phyloP scores from a whole-genome alignment of 148 eudicot genomes.

The Dianthus caryophyllus region DNA sequence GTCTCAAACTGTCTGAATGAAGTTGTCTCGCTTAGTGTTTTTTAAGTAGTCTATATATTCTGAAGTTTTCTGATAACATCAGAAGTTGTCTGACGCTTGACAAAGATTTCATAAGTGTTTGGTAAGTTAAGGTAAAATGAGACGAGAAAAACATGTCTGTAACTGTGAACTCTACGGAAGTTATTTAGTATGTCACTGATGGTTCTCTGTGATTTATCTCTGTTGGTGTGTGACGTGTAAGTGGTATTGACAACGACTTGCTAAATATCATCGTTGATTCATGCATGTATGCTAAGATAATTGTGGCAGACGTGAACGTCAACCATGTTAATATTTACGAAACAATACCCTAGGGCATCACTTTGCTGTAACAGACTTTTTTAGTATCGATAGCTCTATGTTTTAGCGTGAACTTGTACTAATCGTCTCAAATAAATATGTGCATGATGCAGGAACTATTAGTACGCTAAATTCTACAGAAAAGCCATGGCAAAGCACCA shows the following conservation, averaged over 20 bases:
- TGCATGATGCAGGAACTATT: slow-evolving; percentile 16
- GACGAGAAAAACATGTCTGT: too few relatives aligned
- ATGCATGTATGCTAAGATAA: background rate
- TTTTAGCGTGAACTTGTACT: background rate
- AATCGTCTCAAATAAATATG: background rate
- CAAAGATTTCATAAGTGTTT: too few relatives aligned
- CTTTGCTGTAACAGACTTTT: background rate
- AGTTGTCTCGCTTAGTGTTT: too few relatives aligned
- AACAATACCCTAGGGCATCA: background rate
- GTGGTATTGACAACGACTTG: background rate
- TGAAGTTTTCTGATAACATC: too few relatives aligned
- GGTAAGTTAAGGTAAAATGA: too few relatives aligned
- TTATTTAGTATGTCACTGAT: background rate
- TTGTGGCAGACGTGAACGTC: background rate
- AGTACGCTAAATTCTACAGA: slow-evolving; percentile 9
- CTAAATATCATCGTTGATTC: background rate
- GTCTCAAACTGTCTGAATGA: too few relatives aligned
- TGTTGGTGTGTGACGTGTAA: background rate
- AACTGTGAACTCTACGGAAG: background rate
- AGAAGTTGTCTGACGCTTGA: too few relatives aligned
- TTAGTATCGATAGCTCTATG: background rate
- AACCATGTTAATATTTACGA: background rate
- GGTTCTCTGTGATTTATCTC: background rate
- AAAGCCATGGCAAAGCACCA: slow-evolving; percentile 82
- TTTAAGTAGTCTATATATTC: too few relatives aligned